Percentiles rank a stretch among this genome's conserved stretches.
These are phyloP conservation scores for Alternaria conjuncta DNA, from an alignment of 2,329 filamentous ascomycete genomes.

Conservation along the genomic window DNA sequence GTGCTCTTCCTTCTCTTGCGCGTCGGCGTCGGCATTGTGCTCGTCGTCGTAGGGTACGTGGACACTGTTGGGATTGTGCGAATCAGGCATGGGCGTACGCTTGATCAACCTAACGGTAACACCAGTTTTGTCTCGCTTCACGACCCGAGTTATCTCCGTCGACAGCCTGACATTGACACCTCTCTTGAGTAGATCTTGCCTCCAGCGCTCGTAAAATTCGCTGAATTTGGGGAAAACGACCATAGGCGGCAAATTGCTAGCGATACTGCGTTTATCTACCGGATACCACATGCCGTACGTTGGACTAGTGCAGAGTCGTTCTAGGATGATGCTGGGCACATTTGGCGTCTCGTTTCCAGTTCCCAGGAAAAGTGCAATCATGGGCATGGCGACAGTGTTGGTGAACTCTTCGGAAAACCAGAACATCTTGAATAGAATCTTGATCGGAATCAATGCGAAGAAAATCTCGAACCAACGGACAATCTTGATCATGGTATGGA, in stretches of 20 bases:
- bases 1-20: constrained; percentile 54
- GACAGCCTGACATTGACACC: constrained; percentile 64
- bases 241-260: constrained; percentile 61
- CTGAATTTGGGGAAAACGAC: constrained; percentile 69
- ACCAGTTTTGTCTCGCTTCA: constrained; percentile 59
- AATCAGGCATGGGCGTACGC: constrained; percentile 51
- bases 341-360: constrained; percentile 78
- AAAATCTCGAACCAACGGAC: constrained; percentile 67
- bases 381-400: constrained; percentile 73
- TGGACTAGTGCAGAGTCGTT: constrained; percentile 58
- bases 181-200: constrained; percentile 57
- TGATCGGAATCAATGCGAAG: constrained; percentile 67
- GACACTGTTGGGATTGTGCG: constrained; percentile 55
- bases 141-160: constrained; percentile 62
- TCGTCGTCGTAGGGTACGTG: constrained; percentile 49
- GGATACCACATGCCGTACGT: constrained; percentile 68
- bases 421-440: constrained; percentile 70
- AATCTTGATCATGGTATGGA: constrained; percentile 62
- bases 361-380: constrained; percentile 75
- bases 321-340: constrained; percentile 71
- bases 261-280: constrained; percentile 55
- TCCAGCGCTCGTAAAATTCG: constrained; percentile 67
- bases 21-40: constrained; percentile 50
- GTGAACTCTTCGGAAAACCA: constrained; percentile 73
- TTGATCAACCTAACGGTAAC: constrained; percentile 59